These are phyloP conservation scores for Tylopilus subfusipes DNA, from an alignment of 768 basidiomycete species.

Conservation along the genomic window DNA sequence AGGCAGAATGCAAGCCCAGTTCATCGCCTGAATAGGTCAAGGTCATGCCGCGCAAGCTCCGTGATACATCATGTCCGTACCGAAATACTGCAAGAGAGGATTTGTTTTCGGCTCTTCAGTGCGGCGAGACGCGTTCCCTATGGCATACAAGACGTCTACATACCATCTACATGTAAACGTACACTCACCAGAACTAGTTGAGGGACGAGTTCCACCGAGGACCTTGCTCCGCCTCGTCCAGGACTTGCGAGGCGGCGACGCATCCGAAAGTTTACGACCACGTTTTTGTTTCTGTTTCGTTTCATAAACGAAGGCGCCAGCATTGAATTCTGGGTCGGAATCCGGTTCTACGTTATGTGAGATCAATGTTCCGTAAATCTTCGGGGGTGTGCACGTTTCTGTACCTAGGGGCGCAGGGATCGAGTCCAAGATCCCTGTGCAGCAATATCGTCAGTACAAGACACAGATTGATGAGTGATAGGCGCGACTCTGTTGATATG, in stretches of 20 bases:
- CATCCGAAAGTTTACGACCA: conserved; percentile 11
- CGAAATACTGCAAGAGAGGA: conserved; percentile 49
- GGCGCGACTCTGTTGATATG: conserved; percentile 22
- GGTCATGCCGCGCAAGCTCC: neutral
- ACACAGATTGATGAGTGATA: neutral
- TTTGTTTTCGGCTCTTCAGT: conserved; percentile 27
- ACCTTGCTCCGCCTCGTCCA: conserved; percentile 12
- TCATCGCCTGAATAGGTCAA: conserved; percentile 31
- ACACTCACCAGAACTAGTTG: conserved; percentile 13
- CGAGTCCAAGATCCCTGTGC: conserved; percentile 25
- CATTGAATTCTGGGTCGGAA: conserved; percentile 34
- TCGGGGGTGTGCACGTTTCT: neutral
- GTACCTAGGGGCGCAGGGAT: conserved; percentile 37
- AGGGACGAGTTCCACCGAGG: conserved; percentile 1
- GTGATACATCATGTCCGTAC: conserved; percentile 25
- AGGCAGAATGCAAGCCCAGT: conserved; percentile 51
- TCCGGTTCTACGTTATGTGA: conserved; percentile 23
- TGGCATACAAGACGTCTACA: neutral
- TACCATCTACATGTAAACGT: neutral
- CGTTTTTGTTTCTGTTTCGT: conserved; percentile 22
- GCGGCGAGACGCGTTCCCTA: conserved; percentile 4
- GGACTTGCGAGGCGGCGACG: conserved; percentile 17
- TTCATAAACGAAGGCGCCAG: conserved; percentile 29
- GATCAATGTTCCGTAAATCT: neutral
- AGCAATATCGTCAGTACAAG: neutral